Conservation (phyloP, 768 basidiomycete species). For the Boletus bicolor region DNA sequence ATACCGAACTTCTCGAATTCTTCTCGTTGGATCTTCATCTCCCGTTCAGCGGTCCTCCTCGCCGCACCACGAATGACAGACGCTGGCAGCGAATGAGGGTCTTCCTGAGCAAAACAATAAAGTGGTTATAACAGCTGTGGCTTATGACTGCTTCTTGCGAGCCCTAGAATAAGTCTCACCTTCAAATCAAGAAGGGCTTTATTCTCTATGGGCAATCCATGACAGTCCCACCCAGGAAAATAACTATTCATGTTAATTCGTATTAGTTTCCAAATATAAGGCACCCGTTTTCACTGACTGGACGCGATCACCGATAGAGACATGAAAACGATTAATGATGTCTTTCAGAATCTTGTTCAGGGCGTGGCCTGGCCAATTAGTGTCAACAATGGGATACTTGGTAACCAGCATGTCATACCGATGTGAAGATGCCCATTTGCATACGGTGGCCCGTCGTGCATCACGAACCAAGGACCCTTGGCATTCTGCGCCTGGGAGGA, state of each 20-base stretch:
- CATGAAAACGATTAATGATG: constrained; percentile 86
- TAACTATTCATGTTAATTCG: constrained; percentile 52
- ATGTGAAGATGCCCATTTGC: constrained; percentile 96
- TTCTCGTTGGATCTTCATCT: constrained; percentile 69
- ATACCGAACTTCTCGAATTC: constrained; percentile 83
- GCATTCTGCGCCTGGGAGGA: constrained; percentile 57
- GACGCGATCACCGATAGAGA: constrained; percentile 72
- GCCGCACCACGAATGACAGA: constrained; percentile 68
- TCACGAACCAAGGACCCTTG: constrained; percentile 68
- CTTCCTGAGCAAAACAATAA: constrained; percentile 40
- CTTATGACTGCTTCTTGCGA: background rate
- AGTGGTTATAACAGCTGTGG: background rate
- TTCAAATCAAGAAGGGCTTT: constrained; percentile 80
- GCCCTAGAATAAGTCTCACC: constrained; percentile 38
- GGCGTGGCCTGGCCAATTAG: constrained; percentile 68
- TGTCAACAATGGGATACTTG: background rate
- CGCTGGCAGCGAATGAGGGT: constrained; percentile 54
- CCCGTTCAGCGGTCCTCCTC: constrained; percentile 63
- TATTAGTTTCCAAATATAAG: background rate
- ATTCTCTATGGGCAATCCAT: constrained; percentile 95
- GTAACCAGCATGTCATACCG: constrained; percentile 46
- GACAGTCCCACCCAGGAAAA: constrained; percentile 96
- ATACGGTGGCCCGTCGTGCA: constrained; percentile 97
- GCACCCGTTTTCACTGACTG: constrained; percentile 53
- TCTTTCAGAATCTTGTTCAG: constrained; percentile 97